A percentile compares a stretch with the other conserved stretches of the same genome.
Evolutionary conservation across 805 yeast species (phyloP).

Genomic region (Debaryomyces prosopidis): DNA sequence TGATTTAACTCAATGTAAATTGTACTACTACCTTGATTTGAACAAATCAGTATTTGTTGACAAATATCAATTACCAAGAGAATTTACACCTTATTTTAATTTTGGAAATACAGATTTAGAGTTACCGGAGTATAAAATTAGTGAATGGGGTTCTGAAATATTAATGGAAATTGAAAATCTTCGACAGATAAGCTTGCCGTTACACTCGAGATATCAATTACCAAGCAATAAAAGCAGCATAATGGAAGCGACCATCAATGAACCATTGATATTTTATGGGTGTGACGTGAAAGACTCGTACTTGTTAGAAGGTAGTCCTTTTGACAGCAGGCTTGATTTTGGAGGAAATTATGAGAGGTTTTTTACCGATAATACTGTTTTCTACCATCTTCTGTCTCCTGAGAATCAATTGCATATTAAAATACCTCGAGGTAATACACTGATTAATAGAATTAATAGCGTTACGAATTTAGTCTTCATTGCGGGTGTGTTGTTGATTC

Average conservation of each 20-base stretch:
- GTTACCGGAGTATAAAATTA: slow-evolving; percentile 37
- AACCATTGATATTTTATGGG: slow-evolving; percentile 36
- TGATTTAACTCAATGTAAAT: slow-evolving; percentile 30
- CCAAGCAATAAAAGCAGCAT: slow-evolving; percentile 18
- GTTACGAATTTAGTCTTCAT: not conserved
- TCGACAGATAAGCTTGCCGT: slow-evolving; percentile 22
- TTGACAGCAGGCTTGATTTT: slow-evolving; percentile 25
- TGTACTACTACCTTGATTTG: slow-evolving; percentile 33
- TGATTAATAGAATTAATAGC: slow-evolving; percentile 3
- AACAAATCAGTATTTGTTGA: slow-evolving; percentile 37
- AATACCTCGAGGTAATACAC: slow-evolving; percentile 2
- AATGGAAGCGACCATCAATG: slow-evolving; percentile 14
- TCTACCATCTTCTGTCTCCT: slow-evolving; percentile 26
- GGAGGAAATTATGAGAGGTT: slow-evolving; percentile 37
- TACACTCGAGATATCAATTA: slow-evolving; percentile 43
- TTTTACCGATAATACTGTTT: slow-evolving; percentile 42
- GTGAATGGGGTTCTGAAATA: slow-evolving; percentile 42
- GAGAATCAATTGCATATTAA: not conserved
- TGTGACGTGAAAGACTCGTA: slow-evolving; percentile 32
- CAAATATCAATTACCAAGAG: slow-evolving; percentile 34
- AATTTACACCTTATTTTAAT: slow-evolving; percentile 20
- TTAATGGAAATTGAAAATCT: slow-evolving; percentile 21
- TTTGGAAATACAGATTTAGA: slow-evolving; percentile 39
- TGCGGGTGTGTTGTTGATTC: slow-evolving; percentile 5
- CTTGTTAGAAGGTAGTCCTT: slow-evolving; percentile 36